Evolutionary conservation across 192 early-diverging fungal genomes (phyloP), one percentile per base, ranked within the genome.

Genomic region (Coemansia guatemalensis): DNA sequence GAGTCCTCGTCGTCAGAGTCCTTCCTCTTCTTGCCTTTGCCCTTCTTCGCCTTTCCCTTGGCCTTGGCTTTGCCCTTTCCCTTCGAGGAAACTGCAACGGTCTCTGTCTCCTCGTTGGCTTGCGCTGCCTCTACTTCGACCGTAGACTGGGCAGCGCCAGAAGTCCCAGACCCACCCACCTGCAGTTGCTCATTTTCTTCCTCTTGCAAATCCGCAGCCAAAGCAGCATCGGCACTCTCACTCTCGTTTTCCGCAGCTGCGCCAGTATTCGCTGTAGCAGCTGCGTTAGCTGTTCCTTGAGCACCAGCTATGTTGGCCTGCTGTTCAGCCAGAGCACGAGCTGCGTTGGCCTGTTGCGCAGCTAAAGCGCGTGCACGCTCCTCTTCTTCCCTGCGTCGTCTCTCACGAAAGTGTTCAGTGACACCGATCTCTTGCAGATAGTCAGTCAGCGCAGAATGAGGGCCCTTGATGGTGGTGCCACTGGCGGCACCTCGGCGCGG

Each of bases 341-440:
- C 62, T 26, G 35, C 54, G 49, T 53, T 22, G 2, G 24, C 27
- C n/a, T 33, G 62, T 35, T 27, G 63, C 58, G 20, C 50, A 25
- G 49, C 47, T 18, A 22, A 72, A 32, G 48, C 75, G n/a, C 41
- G 39, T 11, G 32, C 29, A n/a, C 51, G 51, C 27, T n/a, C 51
- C 41, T 62, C 76, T n/a, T 60, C 54, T 61, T 74, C 71, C 53
- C 60, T 44, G 18, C 68, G 71, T 14, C 77, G 32, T 25, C 73
- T 47, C 32, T 80, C 68, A 14, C 77, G 77, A 53, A 80, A 80
- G 49, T 80, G 71, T 30, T 73, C 71, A 25, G 68, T 71, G 5
- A 77, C 71, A 5, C 80, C 80, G 27, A 77, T 73, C 47, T 82
- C 80, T 27, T 77, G 62, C 48, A 82, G 47, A 53, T 77, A 82